Base-by-base conservation (phyloP, 1,139 yeast species). In the Blastobotrys ciferrii region DNA sequence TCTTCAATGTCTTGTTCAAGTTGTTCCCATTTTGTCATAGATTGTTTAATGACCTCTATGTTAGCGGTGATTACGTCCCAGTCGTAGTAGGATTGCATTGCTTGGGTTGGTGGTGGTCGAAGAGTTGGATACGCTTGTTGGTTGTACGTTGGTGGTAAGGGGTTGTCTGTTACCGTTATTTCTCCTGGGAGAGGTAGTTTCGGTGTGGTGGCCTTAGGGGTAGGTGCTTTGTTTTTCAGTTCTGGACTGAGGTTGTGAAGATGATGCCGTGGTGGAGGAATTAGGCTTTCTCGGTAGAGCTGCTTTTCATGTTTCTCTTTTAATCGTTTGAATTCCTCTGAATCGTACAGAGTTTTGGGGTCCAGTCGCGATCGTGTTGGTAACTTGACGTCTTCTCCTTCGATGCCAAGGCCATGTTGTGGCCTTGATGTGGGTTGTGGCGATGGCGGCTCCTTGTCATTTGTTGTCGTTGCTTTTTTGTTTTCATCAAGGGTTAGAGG, bases 31-130 rank as follows among this genome's bases (percentile, higher is more conserved):
- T 47, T 46, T 14, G 50, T 40, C 42, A 57, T 50, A 9, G 56
- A 52, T 6, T 50, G 45, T 18, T 48, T 46, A 33, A 58, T 56
- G 11, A 17, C 33, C 40, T 52, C 50, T 15, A 58, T 45, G 43
- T 57, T 58, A 18, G 58, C 49, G 7, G 49, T 48, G 32, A 58
- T 57, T 13, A 43, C 46, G 17, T 55, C 60, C 62, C 62, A 58
- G 19, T 58, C 57, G 45, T 58, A 58, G 36, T 50, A 39, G 18
- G 38, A 40, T 30, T 42, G 32, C 36, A 19, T 18, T 30, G 32
- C 32, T 12, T 7, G 25, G 14, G 40, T 36, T 23, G 19, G 7
- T 3, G 14, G 7, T 4, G 40, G 40, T 3, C 40, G 40, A 12
- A 36, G 17, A 19, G 4, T 36, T 4, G 40, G 40, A 36, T 36